Evolutionary conservation across 805 yeast genomes (phyloP), one percentile per base, ranked within the genome.

Genomic region (Millerago galiae): DNA sequence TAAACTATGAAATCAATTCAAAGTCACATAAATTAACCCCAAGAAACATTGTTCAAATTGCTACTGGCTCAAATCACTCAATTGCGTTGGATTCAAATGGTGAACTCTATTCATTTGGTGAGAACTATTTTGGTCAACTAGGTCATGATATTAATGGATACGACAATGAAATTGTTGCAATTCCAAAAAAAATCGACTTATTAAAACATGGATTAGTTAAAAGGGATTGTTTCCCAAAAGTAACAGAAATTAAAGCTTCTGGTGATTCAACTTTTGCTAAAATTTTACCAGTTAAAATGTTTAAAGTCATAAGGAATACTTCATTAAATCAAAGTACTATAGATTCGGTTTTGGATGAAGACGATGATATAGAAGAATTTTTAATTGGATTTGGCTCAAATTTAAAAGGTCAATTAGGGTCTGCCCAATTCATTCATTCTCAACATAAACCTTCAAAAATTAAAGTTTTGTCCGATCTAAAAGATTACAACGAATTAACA

Each of bases 21-120:
- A 48, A 41, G 29, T 47, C 41, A 11, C 24, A 43, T 4, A 52
- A 50, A 43, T 40, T 53, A 15, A 49, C 35, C n/a, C 52, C 70
- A 7, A 67, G 91, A 42, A 49, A 53, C 2, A 77, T 87, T 40
- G 61, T 54, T 4, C 67, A 76, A 51, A 72, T 91, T 34, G 86
- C 93, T 1, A 68, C 85, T 45, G 97, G 98, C 9, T 69, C 71
- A 38, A 70, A 68, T 58, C 95, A 88, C 62, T 76, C 89, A 4
- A 59, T 89, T 28, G 91, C 80, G 7, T 59, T 75, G n/a, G 91
- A 86, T 52, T 53, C 67, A 2, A 55, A 67, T n/a, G 93, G 91
- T 8, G 68, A 70, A 40, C 65, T 88, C n/a, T 84, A 83, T 77
- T 74, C 88, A 2, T 90, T 93, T 77, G 99, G 99, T 18, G 75